These are phyloP conservation scores for Melastoma candidum DNA, from an alignment of 441 rosid species.

Conservation along the genomic window DNA sequence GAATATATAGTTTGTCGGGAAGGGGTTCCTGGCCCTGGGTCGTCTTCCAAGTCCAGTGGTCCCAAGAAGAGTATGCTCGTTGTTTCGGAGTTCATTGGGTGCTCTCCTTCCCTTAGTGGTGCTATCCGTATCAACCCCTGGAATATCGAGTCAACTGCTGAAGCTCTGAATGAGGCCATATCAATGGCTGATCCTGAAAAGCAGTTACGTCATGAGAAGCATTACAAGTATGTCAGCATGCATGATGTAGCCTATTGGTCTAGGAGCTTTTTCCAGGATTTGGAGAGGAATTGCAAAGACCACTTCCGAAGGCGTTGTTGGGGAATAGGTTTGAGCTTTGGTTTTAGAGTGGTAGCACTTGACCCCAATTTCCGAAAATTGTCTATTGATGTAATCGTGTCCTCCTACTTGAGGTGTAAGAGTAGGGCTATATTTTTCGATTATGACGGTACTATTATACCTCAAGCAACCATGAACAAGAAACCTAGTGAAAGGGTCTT, in stretches of 20 bases:
- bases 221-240: conserved; percentile 57
- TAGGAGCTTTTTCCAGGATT: conserved; percentile 59
- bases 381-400: conserved; percentile 38
- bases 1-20: conserved; percentile 69
- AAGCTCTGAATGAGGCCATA: conserved; percentile 68
- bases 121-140: conserved; percentile 75
- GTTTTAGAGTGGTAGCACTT: conserved; percentile 64
- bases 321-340: conserved; percentile 73
- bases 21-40: conserved; percentile 38
- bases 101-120: conserved; percentile 76
- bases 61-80: conserved; percentile 72
- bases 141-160: conserved; percentile 60
- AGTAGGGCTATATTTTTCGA: conserved; percentile 57
- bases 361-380: conserved; percentile 66
- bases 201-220: conserved; percentile 73
- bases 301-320: conserved; percentile 66
- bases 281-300: conserved; percentile 65
- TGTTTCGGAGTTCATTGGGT: conserved; percentile 71
- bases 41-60: conserved; percentile 27
- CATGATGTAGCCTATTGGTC: conserved; percentile 80
- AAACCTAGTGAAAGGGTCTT: conserved; percentile 44
- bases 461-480: conserved; percentile 57
- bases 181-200: conserved; percentile 52
- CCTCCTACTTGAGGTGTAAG: conserved; percentile 48
- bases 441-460: conserved; percentile 70